Evolutionary conservation across 228 moss, liverwort and hornwort genomes (phyloP).

Genomic region (Sphagnum fallax): DNA sequence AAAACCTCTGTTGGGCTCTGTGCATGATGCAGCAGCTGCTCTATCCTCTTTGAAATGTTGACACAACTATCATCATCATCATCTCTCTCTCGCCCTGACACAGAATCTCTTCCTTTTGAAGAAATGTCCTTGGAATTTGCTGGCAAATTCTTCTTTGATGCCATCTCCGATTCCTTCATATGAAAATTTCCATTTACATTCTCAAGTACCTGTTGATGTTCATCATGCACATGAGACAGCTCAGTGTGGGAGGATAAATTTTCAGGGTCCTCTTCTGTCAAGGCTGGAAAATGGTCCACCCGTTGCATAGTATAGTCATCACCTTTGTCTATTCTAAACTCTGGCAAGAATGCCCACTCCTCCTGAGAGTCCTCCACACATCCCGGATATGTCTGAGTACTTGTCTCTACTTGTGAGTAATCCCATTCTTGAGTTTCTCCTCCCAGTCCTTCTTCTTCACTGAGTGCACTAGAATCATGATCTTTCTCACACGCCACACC

Average conservation of each 20-base stretch:
- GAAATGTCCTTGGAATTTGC: too few species aligned
- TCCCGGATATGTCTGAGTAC: too few species aligned
- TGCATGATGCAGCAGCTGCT: background rate
- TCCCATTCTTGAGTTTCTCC: conserved; percentile 11
- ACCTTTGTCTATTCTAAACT: conserved; percentile 3
- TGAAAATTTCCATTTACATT: too few species aligned
- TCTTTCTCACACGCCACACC: background rate
- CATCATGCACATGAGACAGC: too few species aligned
- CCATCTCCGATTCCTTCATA: too few species aligned
- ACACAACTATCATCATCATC: too few species aligned
- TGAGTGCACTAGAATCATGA: background rate
- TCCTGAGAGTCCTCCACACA: background rate
- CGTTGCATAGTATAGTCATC: background rate
- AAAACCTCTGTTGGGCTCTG: conserved; percentile 3
- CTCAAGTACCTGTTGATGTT: too few species aligned
- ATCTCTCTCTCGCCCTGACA: too few species aligned
- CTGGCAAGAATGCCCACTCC: conserved; percentile 3
- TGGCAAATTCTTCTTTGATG: too few species aligned
- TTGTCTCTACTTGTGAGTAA: conserved; percentile 1
- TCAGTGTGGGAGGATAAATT: too few species aligned
- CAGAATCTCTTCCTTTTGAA: too few species aligned
- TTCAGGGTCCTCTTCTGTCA: background rate
- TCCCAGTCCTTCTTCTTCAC: background rate
- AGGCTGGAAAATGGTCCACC: background rate
- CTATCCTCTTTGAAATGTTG: too few species aligned